Percentiles rank a stretch among this genome's conserved stretches.
Conservation (phyloP, 768 basidiomycete species). For the Mycena rebaudengoi region DNA sequence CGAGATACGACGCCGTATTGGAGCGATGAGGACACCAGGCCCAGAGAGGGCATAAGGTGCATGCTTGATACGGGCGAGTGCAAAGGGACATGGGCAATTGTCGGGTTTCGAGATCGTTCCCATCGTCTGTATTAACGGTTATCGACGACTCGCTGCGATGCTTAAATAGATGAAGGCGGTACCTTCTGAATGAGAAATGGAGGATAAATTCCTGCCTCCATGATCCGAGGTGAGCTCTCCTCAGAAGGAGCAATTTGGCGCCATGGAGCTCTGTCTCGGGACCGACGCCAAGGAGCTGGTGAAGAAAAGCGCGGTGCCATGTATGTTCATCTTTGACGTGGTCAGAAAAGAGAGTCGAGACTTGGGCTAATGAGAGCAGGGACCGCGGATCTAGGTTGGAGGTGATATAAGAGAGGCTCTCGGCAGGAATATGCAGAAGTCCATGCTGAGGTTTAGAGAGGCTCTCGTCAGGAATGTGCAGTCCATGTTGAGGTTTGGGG, state of each 20-base stretch:
- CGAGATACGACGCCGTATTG: conserved; percentile 78
- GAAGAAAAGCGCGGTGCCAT: conserved; percentile 79
- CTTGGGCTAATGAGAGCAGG: conserved; percentile 64
- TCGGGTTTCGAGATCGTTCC: conserved; percentile 67
- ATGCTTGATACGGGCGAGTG: conserved; percentile 64
- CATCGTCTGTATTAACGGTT: conserved; percentile 61
- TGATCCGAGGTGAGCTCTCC: conserved; percentile 56
- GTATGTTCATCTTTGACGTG: conserved; percentile 84
- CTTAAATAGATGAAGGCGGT: conserved; percentile 25
- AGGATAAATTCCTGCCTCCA: conserved; percentile 79
- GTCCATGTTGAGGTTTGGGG: conserved; percentile 59
- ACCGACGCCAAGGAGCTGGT: conserved; percentile 69
- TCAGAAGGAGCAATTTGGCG: conserved; percentile 58
- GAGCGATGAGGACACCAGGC: conserved; percentile 69
- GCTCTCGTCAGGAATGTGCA: conserved; percentile 68
- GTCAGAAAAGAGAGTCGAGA: conserved; percentile 57
- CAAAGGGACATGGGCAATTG: conserved; percentile 71
- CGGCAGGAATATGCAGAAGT: conserved; percentile 68
- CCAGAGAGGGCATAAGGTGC: conserved; percentile 64
- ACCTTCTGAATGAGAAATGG: conserved; percentile 66
- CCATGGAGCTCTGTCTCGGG: conserved; percentile 68
- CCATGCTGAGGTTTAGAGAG: too few species aligned
- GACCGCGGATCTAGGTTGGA: conserved; percentile 72
- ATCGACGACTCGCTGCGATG: not conserved
- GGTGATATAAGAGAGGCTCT: conserved; percentile 81